phyloP scores from a whole-genome alignment of 495 filamentous ascomycete species.

The Hypoxylon trugodes region DNA sequence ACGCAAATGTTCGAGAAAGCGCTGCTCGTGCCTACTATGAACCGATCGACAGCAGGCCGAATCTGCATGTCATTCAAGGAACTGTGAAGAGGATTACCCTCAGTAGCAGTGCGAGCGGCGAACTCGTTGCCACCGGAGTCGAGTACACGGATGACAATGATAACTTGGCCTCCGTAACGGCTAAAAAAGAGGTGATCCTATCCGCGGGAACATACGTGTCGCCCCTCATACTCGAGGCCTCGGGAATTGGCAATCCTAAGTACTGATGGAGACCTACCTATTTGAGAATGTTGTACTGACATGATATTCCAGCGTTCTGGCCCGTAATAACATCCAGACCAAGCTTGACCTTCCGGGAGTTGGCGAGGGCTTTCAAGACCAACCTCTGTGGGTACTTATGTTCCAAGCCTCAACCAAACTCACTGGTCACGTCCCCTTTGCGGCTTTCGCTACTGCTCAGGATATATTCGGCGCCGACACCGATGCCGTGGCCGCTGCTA shows the following conservation, averaged over 20 bases:
- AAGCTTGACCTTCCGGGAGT: background rate
- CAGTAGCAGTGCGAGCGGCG: background rate
- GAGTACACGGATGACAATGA: background rate
- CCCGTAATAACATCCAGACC: background rate
- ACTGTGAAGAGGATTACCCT: background rate
- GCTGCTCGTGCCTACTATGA: background rate
- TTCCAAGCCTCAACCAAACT: background rate
- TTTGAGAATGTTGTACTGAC: background rate
- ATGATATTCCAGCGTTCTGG: background rate
- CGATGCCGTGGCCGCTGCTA: background rate
- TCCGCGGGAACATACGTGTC: background rate
- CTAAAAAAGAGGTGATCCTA: background rate
- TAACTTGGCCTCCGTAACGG: background rate
- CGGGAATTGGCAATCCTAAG: background rate
- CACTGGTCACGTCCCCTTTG: background rate
- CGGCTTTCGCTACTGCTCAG: background rate
- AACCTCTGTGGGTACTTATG: background rate
- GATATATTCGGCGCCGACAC: background rate
- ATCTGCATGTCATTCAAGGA: background rate
- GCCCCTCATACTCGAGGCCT: background rate
- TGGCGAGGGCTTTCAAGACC: slow-evolving; percentile 1
- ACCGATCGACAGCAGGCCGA: background rate
- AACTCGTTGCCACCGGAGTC: background rate
- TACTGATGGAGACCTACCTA: background rate
- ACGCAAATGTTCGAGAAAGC: background rate